Conservation (phyloP, 1,139 yeast species). For the Saccharomyces hybrid region DNA sequence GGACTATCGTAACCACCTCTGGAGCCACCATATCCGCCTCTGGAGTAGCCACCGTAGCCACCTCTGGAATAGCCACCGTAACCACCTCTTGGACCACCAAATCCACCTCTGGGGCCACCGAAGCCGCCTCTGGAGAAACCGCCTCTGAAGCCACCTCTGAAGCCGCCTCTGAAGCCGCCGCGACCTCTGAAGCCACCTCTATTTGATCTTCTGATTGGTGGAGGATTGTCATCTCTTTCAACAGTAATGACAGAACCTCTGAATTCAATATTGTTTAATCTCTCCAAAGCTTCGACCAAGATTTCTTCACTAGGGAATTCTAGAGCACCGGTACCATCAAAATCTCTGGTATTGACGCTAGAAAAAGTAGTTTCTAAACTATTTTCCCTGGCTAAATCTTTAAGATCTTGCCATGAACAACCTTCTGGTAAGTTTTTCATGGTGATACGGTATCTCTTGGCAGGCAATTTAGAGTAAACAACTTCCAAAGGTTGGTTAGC, state of each 20-base stretch:
- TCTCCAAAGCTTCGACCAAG: constrained; percentile 58
- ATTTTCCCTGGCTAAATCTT: constrained; percentile 70
- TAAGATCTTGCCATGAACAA: constrained; percentile 79
- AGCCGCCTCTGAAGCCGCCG: constrained; percentile 42
- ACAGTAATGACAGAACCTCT: constrained; percentile 60
- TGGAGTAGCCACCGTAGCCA: constrained; percentile 23
- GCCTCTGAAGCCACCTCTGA: constrained; percentile 36
- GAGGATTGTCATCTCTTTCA: constrained; percentile 72
- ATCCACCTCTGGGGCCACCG: constrained; percentile 27
- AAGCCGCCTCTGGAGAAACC: constrained; percentile 30
- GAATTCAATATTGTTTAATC: constrained; percentile 64
- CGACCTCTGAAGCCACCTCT: constrained; percentile 40
- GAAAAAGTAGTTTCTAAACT: constrained; percentile 63
- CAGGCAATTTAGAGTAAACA: constrained; percentile 60
- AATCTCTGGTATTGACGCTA: constrained; percentile 58
- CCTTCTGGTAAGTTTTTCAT: constrained; percentile 64
- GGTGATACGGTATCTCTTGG: constrained; percentile 67
- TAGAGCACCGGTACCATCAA: constrained; percentile 67
- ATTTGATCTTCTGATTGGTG: constrained; percentile 52
- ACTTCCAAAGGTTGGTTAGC: constrained; percentile 60
- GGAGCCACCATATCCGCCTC: constrained; percentile 33
- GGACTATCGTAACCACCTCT: constrained; percentile 33
- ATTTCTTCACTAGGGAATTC: constrained; percentile 75
- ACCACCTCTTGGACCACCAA: constrained; percentile 32
- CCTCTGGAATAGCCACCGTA: constrained; percentile 31